Percentiles rank a stretch among this genome's conserved stretches.
Evolutionary conservation across 371 early-diverging fungal species (phyloP).

Genomic region (Smittium mucronatum): DNA sequence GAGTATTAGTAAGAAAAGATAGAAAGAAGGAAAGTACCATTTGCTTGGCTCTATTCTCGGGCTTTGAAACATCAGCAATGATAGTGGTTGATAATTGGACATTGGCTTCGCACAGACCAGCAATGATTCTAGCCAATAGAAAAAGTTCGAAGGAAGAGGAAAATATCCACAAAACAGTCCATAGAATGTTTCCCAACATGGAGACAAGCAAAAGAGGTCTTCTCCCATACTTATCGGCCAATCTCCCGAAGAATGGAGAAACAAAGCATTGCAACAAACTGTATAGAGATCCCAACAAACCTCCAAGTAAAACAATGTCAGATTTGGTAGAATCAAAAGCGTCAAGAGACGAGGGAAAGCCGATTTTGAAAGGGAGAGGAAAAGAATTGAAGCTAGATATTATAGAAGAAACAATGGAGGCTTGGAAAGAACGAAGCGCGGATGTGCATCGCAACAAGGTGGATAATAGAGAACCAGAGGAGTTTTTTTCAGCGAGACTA

Average conservation of each 20-base stretch:
- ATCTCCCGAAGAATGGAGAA: conserved; percentile 70
- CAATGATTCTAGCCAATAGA: conserved; percentile 74
- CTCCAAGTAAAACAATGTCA: conserved; percentile 89
- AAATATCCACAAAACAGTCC: conserved; percentile 78
- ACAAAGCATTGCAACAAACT: conserved; percentile 85
- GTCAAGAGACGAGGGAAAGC: conserved; percentile 16
- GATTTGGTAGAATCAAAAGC: conserved; percentile 21
- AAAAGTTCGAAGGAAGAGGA: conserved; percentile 69
- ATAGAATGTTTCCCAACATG: conserved; percentile 82
- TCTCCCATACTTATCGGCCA: conserved; percentile 75
- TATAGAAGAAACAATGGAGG: conserved; percentile 18
- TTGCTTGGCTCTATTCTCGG: conserved; percentile 57
- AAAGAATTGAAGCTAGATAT: too few relatives aligned
- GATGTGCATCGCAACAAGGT: conserved; percentile 21
- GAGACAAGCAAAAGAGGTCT: conserved; percentile 68
- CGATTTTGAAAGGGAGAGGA: too few relatives aligned
- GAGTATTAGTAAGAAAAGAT: too few relatives aligned
- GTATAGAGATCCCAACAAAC: conserved; percentile 80
- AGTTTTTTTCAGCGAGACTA: neutral
- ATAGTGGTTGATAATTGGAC: conserved; percentile 91
- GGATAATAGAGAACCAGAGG: conserved; percentile 24
- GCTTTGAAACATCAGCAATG: conserved; percentile 83
- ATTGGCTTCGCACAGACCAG: conserved; percentile 92
- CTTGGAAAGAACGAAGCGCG: conserved; percentile 22
- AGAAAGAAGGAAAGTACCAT: too few relatives aligned